Percentiles rank a stretch among this genome's conserved stretches.
Conservation (phyloP, 140 eudicot species). For the Stevia rebaudiana region DNA sequence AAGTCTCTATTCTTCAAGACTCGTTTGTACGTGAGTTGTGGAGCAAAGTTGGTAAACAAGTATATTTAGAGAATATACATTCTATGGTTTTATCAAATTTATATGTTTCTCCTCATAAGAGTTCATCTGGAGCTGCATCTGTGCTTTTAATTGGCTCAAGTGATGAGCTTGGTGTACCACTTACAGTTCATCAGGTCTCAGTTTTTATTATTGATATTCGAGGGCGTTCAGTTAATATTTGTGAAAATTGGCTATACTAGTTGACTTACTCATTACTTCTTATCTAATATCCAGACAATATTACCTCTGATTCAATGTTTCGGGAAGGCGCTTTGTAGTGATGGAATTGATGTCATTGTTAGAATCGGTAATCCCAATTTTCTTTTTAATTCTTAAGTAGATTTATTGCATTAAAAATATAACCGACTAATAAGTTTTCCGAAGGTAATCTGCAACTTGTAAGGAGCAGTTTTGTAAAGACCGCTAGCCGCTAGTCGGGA, state of each 20-base stretch:
- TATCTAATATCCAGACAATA: slow-evolving; percentile 51
- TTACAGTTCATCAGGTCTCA: slow-evolving; percentile 89
- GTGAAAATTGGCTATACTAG: not conserved
- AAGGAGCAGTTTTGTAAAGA: too few species aligned
- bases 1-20: slow-evolving; percentile 97
- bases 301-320: slow-evolving; percentile 78
- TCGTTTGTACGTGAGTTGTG: slow-evolving; percentile 90
- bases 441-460: not conserved
- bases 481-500: too few species aligned
- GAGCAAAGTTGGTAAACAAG: slow-evolving; percentile 75
- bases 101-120: slow-evolving; percentile 62
- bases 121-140: slow-evolving; percentile 84
- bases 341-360: slow-evolving; percentile 80
- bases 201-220: too few species aligned
- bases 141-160: slow-evolving; percentile 91
- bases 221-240: too few species aligned
- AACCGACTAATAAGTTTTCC: not conserved
- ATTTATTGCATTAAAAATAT: not conserved
- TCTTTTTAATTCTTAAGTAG: not conserved
- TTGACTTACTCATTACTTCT: slow-evolving; percentile 19
- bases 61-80: slow-evolving; percentile 68
- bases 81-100: slow-evolving; percentile 72
- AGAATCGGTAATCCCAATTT: slow-evolving; percentile 63
- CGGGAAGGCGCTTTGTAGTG: slow-evolving; percentile 83
- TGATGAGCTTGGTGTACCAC: slow-evolving; percentile 96